Conservation (phyloP, 2,329 filamentous ascomycete species). For the Magnaporthiopsis poae region DNA sequence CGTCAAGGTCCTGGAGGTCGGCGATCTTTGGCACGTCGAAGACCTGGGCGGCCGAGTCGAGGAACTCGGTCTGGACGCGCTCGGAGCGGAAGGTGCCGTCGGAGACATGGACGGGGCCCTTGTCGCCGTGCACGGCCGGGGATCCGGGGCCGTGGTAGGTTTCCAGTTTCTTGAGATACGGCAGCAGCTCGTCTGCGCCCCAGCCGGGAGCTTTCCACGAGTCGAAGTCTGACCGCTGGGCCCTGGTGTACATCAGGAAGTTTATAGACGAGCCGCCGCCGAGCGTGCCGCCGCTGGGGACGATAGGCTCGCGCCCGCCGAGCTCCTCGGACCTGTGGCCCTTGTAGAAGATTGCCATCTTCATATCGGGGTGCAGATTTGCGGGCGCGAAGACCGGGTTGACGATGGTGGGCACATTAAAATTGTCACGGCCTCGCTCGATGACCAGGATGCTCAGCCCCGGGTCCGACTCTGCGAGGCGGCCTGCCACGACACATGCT, state of each 20-base stretch:
- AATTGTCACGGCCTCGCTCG: constrained; percentile 44
- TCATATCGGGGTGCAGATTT: constrained; percentile 37
- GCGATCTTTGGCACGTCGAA: constrained; percentile 37
- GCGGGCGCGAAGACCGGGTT: constrained; percentile 38
- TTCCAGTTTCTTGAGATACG: constrained; percentile 32
- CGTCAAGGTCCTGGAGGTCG: constrained; percentile 40
- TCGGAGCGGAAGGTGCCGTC: constrained; percentile 32
- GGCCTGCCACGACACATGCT: constrained; percentile 38
- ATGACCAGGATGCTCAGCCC: constrained; percentile 41
- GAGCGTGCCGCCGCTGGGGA: constrained; percentile 33
- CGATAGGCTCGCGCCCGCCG: constrained; percentile 30
- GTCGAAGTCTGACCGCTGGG: constrained; percentile 21
- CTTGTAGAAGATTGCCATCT: constrained; percentile 37
- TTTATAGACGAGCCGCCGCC: constrained; percentile 43
- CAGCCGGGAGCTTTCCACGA: constrained; percentile 18
- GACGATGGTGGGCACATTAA: constrained; percentile 37
- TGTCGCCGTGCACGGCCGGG: constrained; percentile 31
- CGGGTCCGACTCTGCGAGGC: constrained; percentile 41
- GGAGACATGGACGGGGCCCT: constrained; percentile 39
- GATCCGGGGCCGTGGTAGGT: constrained; percentile 17
- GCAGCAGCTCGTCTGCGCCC: constrained; percentile 27
- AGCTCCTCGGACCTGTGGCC: constrained; percentile 35
- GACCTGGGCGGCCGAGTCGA: constrained; percentile 30
- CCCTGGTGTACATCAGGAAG: constrained; percentile 28
- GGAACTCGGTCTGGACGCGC: constrained; percentile 30